phyloP scores from a whole-genome alignment of 2,329 filamentous ascomycete species.

The Hymenoscyphus occultus region DNA sequence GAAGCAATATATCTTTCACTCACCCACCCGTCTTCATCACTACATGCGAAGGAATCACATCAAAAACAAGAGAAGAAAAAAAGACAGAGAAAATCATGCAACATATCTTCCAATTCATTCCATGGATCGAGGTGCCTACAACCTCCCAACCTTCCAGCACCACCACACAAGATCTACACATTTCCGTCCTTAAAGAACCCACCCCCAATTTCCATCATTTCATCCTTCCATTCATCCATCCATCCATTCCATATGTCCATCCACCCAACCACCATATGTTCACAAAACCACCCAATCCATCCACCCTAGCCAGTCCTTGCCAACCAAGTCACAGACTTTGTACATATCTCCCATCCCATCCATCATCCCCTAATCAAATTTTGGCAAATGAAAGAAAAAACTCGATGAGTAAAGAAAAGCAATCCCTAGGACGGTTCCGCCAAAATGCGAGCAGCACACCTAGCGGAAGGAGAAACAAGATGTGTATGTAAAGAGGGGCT shows the following conservation, averaged over 20 bases:
- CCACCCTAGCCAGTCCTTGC: not conserved
- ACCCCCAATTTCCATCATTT: not conserved
- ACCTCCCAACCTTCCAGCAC: no score
- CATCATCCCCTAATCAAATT: not conserved
- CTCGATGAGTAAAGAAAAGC: not conserved
- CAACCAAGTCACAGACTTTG: not conserved
- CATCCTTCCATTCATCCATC: not conserved
- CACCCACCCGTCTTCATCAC: no score
- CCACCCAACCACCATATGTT: not conserved
- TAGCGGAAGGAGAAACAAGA: no score
- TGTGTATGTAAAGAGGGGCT: not conserved
- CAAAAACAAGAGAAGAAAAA: no score
- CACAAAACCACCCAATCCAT: not conserved
- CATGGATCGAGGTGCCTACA: no score
- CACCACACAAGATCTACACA: no score
- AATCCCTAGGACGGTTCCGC: not conserved
- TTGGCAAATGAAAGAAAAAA: no score
- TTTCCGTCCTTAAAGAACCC: not conserved
- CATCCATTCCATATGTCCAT: slow-evolving; percentile 1
- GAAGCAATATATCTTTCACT: no score
- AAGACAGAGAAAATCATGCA: no score
- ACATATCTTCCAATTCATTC: no score
- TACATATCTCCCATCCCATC: not conserved
- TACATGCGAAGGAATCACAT: no score
- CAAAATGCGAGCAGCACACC: slow-evolving; percentile 3